Base-by-base conservation (phyloP, 2,329 filamentous ascomycete species). In the Scedosporium aurantiacum region DNA sequence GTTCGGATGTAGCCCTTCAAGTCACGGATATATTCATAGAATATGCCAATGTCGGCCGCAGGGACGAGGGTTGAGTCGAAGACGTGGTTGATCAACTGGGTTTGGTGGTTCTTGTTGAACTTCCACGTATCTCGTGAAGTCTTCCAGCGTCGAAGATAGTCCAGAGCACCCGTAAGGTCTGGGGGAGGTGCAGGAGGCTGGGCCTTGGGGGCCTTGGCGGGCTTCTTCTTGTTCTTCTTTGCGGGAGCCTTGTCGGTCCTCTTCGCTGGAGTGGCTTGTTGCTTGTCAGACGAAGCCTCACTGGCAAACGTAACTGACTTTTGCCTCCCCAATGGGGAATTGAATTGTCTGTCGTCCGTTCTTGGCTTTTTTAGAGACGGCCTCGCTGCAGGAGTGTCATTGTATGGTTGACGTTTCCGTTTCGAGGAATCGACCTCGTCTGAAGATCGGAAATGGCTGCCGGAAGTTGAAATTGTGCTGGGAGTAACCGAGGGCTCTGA, bases 71-170 rank as follows among this genome's bases (percentile, higher is more conserved):
- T 82, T 65, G 85, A 75, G 66, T 89, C 85, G 70, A 95, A 90
- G 55, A 89, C 76, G 76, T 95, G 86, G 72, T 94, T 93, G 70
- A 97, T 83, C 12, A 97, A 79, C 67, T 90, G 84, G 60, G 87
- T 90, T 73, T 97, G 92, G 70, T 91, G 85, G 67, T 91, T 92
- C 76, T 97, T 97, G 78, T 95, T 96, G 78, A 97, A 97, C 73
- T 96, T 97, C 93, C 93, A 97, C 67, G 79, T 79, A 8, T 81
- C 77, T 62, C 85, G 85, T 63, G 85, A 81, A 61, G 81, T 81
- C 73, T 89, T 80, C 80, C 91, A 96, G 70, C 87, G 84, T 56
- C 80, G 80, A 54, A 97, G 82, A 71, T 97, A 97, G 60, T 83
- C 79, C 16, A 95, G 79, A 62, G 91, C 87, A 14, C 86, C 82